Evolutionary conservation across 2,329 filamentous ascomycete species (phyloP), one percentile per base, ranked within the genome.

Genomic region (Verticillium nonalfalfae): DNA sequence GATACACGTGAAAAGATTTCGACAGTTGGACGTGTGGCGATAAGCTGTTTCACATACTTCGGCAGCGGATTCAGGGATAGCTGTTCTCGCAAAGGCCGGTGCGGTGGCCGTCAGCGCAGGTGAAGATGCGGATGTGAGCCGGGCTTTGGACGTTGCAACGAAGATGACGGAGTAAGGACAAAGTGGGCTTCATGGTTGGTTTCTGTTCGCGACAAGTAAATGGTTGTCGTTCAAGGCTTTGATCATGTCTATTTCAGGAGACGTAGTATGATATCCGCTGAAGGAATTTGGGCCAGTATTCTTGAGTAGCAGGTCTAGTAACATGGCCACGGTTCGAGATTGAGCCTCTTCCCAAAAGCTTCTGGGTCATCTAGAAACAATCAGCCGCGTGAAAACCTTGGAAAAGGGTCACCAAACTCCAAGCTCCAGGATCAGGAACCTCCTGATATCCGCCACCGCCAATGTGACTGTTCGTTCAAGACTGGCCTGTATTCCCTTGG

Each of bases 401-500:
- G 76, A 97, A 89, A 76, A 99, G 93, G 73, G 88, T 86, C 38
- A 89, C 88, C 66, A 98, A 70, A 11, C 45, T 9, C 52, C 52
- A 56, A 31, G 85, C 87, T 55, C 87, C 87, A n/a, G 88, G 88
- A 78, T 91, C 88, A 59, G 89, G 88, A 18, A 92, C 83, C 68
- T 90, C 78, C 76, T 86, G 86, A 77, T 82, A 93, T 15, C 89
- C 90, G 71, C 79, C 84, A 64, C 87, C 21, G 10, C 90, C 91
- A 59, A 96, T 86, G 73, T 96, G 96, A 13, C 91, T 2, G 89
- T 86, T 62, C 92, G 80, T 7, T 95, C 95, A 50, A 99, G 78
- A 68, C 89, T 95, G 52, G 95, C 91, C 73, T 90, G 86, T 93
- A 98, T 97, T 26, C 89, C 90, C 79, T 93, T 96, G 21, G 94